Conservation (phyloP, 2,329 filamentous ascomycete genomes). For the Pseudocercospora pini-densiflorae region DNA sequence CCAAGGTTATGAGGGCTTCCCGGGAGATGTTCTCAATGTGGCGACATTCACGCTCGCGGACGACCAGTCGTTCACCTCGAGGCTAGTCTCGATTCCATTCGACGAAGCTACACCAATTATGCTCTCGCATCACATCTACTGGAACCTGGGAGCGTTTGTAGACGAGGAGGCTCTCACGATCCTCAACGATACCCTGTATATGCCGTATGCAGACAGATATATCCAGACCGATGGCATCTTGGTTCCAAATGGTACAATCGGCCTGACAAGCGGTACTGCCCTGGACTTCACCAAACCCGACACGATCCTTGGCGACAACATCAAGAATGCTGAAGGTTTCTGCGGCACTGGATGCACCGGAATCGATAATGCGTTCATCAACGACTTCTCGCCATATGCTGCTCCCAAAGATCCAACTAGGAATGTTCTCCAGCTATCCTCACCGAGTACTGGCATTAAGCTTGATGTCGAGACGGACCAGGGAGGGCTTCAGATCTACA, state of each 20-base stretch:
- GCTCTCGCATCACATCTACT: conserved; percentile 77
- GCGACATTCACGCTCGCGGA: conserved; percentile 73
- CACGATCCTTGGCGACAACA: conserved; percentile 32
- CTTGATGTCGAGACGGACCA: conserved; percentile 37
- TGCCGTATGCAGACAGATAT: conserved; percentile 63
- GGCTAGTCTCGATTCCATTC: conserved; percentile 71
- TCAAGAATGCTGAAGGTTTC: conserved; percentile 33
- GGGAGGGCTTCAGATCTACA: conserved; percentile 40
- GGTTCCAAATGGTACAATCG: conserved; percentile 46
- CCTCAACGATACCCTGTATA: conserved; percentile 72
- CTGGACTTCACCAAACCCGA: conserved; percentile 36
- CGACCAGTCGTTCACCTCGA: conserved; percentile 69
- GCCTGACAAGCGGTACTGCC: conserved; percentile 43
- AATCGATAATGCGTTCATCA: conserved; percentile 66
- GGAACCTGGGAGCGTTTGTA: conserved; percentile 80
- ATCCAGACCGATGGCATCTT: conserved; percentile 37
- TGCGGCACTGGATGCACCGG: conserved; percentile 84
- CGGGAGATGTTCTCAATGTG: conserved; percentile 74
- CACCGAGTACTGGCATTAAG: conserved; percentile 37
- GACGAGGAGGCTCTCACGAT: conserved; percentile 69
- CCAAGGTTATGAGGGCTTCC: conserved; percentile 74
- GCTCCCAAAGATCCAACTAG: conserved; percentile 31
- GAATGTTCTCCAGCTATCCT: conserved; percentile 32
- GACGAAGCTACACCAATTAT: conserved; percentile 82
- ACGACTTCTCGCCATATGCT: conserved; percentile 32